Conservation (phyloP, 2,329 filamentous ascomycete species). For the Botrytis pseudocinerea region DNA sequence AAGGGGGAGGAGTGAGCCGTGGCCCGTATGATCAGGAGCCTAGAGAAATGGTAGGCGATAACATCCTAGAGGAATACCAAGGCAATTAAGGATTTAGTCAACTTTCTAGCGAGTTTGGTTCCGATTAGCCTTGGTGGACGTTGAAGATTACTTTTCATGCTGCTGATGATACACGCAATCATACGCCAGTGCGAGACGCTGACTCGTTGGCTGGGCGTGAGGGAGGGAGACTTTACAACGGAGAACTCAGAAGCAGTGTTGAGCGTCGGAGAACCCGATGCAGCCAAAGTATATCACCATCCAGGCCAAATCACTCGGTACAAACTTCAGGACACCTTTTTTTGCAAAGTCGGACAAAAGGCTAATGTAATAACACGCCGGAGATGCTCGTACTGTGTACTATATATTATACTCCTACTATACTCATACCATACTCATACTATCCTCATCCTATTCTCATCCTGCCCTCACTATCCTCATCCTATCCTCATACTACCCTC, state of each 20-base stretch:
- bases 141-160: conserved; percentile 10
- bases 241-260: background rate
- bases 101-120: background rate
- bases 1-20: background rate
- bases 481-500: too few relatives aligned
- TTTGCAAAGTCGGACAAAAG: background rate
- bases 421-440: too few relatives aligned
- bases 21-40: background rate
- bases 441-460: too few relatives aligned
- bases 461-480: too few relatives aligned
- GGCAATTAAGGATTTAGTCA: background rate
- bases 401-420: too few relatives aligned
- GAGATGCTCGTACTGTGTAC: background rate
- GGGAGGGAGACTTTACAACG: background rate
- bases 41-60: background rate
- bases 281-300: background rate
- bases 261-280: background rate
- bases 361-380: background rate
- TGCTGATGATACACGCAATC: background rate
- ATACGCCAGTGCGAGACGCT: background rate
- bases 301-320: background rate
- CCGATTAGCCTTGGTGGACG: background rate
- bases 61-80: background rate
- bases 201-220: background rate
- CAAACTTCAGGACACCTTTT: background rate